These are phyloP conservation scores for Mycena citricolor DNA, from an alignment of 1,284 basidiomycete species.

Conservation along the genomic window DNA sequence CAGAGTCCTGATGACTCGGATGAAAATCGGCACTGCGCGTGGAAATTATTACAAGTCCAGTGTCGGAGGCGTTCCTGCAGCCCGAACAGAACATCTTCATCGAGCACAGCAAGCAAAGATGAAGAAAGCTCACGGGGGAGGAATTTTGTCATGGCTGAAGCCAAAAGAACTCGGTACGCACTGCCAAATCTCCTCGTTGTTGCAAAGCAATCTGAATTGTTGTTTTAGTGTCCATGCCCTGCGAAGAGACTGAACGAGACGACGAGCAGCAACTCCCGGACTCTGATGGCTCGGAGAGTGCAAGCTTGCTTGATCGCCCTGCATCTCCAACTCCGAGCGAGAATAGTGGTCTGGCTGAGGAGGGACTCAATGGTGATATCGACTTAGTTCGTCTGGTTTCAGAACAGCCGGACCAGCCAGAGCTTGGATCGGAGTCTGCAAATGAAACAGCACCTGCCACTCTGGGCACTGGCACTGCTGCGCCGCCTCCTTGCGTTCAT, in stretches of 20 bases:
- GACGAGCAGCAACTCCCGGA: constrained; percentile 2
- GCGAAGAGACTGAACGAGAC: too few species aligned
- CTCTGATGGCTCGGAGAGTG: too few species aligned
- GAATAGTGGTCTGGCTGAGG: constrained; percentile 1
- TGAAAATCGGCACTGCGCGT: background rate
- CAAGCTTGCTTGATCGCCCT: too few species aligned
- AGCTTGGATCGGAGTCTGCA: background rate
- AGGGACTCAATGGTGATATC: constrained; percentile 5
- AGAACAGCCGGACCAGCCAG: background rate
- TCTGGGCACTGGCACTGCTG: background rate
- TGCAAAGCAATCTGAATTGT: constrained; percentile 1
- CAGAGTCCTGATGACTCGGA: background rate
- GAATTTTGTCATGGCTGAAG: background rate
- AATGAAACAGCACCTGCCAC: background rate
- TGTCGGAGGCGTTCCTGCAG: constrained; percentile 1
- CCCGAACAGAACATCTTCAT: background rate
- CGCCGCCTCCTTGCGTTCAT: background rate
- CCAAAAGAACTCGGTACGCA: background rate
- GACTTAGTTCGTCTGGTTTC: constrained; percentile 13
- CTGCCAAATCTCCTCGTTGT: background rate
- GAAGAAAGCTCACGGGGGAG: background rate
- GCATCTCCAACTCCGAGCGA: constrained; percentile 3
- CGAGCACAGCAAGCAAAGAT: background rate
- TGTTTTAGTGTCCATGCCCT: too few species aligned
- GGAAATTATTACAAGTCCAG: constrained; percentile 5